These are phyloP conservation scores for Lanzia echinophila DNA, from an alignment of 2,329 filamentous ascomycete species.

Conservation along the genomic window DNA sequence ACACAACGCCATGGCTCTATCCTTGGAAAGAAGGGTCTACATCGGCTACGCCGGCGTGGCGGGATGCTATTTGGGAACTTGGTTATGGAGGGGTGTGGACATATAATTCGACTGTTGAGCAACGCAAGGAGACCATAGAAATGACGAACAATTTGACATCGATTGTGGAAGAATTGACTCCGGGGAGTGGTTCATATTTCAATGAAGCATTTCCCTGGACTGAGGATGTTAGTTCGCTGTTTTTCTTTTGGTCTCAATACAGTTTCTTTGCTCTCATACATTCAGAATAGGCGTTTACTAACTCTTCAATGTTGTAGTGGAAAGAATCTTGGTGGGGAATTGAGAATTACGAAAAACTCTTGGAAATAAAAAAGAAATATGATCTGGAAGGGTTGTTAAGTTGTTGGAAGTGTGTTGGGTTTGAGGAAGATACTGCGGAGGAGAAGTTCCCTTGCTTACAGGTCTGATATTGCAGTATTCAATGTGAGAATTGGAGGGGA, in stretches of 20 bases:
- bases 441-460: conserved; percentile 10
- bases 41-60: conserved; percentile 16
- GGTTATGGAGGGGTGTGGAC: neutral
- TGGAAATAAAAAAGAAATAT: conserved; percentile 19
- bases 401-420: conserved; percentile 19
- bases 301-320: conserved; percentile 2
- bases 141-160: neutral
- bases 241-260: too few relatives aligned
- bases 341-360: conserved; percentile 15
- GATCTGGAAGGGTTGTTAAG: conserved; percentile 17
- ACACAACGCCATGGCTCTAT: conserved; percentile 14
- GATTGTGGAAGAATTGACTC: conserved; percentile 6
- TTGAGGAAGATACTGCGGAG: conserved; percentile 8
- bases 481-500: too few relatives aligned
- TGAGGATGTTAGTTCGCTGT: neutral
- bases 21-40: conserved; percentile 12
- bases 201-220: conserved; percentile 18
- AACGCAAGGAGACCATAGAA: conserved; percentile 1
- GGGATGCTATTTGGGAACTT: conserved; percentile 13
- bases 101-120: conserved; percentile 10
- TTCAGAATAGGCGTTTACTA: too few relatives aligned
- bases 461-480: conserved; percentile 25
- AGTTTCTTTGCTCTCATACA: too few relatives aligned
- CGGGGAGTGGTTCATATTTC: conserved; percentile 14
- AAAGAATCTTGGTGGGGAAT: conserved; percentile 13